Conservation (phyloP, 2,329 filamentous ascomycete genomes). For the Scedosporium dehoogii region DNA sequence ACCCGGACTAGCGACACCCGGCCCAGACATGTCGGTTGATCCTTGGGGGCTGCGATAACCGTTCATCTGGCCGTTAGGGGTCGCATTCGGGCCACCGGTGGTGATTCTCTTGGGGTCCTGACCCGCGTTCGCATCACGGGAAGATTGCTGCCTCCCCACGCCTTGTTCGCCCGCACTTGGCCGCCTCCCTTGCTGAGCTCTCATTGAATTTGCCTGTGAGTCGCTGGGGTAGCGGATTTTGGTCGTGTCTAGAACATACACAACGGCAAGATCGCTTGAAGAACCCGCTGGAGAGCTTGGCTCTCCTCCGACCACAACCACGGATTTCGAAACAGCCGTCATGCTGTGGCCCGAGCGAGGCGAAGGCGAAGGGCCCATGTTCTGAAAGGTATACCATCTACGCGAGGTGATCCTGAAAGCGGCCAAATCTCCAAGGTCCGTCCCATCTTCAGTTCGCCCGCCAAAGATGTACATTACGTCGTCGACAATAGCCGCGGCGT, state of each 20-base stretch:
- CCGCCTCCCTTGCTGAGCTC: conserved; percentile 27
- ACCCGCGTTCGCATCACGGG: conserved; percentile 42
- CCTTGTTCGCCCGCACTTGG: conserved; percentile 30
- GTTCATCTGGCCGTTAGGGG: conserved; percentile 30
- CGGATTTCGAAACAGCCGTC: conserved; percentile 87
- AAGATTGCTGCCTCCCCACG: conserved; percentile 24
- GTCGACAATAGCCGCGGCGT: conserved; percentile 85
- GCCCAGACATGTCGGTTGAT: conserved; percentile 16
- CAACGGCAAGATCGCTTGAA: conserved; percentile 74
- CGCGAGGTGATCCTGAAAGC: conserved; percentile 66
- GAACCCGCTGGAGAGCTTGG: conserved; percentile 79
- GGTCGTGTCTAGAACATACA: conserved; percentile 85
- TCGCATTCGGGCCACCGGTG: not conserved
- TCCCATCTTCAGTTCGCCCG: conserved; percentile 85
- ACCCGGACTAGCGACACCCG: conserved; percentile 17
- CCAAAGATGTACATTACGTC: conserved; percentile 99
- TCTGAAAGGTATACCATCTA: conserved; percentile 98
- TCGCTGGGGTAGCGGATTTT: conserved; percentile 97
- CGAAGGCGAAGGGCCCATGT: conserved; percentile 95
- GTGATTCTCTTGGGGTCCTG: conserved; percentile 34
- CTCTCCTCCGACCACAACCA: conserved; percentile 88
- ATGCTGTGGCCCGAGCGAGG: conserved; percentile 93
- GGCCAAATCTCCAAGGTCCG: conserved; percentile 84
- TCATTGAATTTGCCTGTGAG: conserved; percentile 31
- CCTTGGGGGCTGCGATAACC: conserved; percentile 27